Percentiles rank a stretch among this genome's conserved stretches.
Evolutionary conservation across 1,139 yeast species (phyloP).

Genomic region (Blastobotrys malaysiensis): DNA sequence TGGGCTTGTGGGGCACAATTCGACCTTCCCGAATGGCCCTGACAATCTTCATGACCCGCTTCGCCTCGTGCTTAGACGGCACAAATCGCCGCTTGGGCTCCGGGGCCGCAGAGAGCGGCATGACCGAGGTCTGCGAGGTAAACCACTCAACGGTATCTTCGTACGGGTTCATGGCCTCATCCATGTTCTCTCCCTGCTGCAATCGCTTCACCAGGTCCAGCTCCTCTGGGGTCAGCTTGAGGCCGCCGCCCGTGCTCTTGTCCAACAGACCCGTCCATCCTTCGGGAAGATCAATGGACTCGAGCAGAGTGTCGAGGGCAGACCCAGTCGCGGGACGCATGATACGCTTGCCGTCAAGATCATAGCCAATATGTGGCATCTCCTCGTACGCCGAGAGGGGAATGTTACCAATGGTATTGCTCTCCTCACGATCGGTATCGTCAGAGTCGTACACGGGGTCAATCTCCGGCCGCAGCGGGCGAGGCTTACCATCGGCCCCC

Average conservation of each 20-base stretch:
- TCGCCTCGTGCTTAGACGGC: constrained; percentile 95
- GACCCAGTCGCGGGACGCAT: constrained; percentile 98
- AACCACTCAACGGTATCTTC: constrained; percentile 97
- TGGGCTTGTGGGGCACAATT: constrained; percentile 64
- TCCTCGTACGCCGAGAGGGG: constrained; percentile 93
- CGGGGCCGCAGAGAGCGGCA: constrained; percentile 90
- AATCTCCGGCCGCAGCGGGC: constrained; percentile 80
- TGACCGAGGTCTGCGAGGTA: constrained; percentile 74
- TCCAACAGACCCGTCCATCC: constrained; percentile 98
- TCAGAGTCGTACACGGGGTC: constrained; percentile 91
- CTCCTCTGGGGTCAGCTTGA: constrained; percentile 85
- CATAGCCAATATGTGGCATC: constrained; percentile 96
- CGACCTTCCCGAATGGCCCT: constrained; percentile 95
- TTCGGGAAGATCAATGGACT: constrained; percentile 86
- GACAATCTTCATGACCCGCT: constrained; percentile 92
- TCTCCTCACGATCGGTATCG: constrained; percentile 80
- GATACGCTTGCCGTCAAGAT: constrained; percentile 93
- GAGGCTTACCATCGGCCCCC: constrained; percentile 71
- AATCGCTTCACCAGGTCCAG: constrained; percentile 81
- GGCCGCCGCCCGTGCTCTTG: constrained; percentile 80
- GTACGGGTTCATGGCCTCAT: constrained; percentile 76
- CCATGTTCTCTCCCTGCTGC: constrained; percentile 80
- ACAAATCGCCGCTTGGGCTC: constrained; percentile 97
- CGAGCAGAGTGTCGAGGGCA: constrained; percentile 84
- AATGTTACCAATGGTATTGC: constrained; percentile 86